Evolutionary conservation across 352 stramenopile genomes (phyloP), one percentile per base, ranked within the genome.

Genomic region (Pythium sukuiense): DNA sequence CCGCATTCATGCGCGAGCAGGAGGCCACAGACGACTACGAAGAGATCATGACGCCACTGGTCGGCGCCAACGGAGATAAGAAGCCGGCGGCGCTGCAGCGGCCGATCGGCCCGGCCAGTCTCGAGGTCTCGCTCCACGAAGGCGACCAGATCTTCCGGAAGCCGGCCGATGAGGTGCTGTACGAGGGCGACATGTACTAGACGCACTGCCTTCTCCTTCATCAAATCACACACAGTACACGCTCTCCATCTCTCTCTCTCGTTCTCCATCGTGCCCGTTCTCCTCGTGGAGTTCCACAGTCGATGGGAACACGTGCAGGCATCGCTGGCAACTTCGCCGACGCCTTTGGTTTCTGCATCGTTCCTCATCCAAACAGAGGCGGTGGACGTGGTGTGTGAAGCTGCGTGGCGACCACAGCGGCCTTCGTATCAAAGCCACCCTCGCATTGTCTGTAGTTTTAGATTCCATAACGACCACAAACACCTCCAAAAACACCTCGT

Each of bases 101-200:
- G 55, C 72, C 83, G 8, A 89, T 95, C 27, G 84, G 85, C 1
- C 85, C 85, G 1, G 64, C 69, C 29, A 83, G 70, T 57, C 61
- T 96, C 39, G 87, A 96, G 49, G 84, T 94, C 7, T 96, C 87
- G 49, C 74, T 96, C 33, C 83, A 93, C 71, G 87, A 96, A 74
- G 87, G 87, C 26, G 87, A 96, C 76, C 68, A 94, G 80, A 96
- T 96, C 68, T 96, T 92, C 82, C 76, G 79, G 58, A 94, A 96
- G 74, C 82, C 83, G 58, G 69, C 85, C 20, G 85, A 90, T 65
- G 87, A 96, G 64, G 9, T 96, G 71, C 77, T 96, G 29, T 96
- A 92, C 73, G 87, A 96, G 68, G 87, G 87, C 72, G 87, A 96
- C 79, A 90, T 96, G 85, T 96, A 92, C 80, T 92, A 91, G 76